A percentile compares a stretch with the other conserved stretches of the same genome.
Conservation (phyloP, 306 rosid species). For the Gastrolobium villosum region DNA sequence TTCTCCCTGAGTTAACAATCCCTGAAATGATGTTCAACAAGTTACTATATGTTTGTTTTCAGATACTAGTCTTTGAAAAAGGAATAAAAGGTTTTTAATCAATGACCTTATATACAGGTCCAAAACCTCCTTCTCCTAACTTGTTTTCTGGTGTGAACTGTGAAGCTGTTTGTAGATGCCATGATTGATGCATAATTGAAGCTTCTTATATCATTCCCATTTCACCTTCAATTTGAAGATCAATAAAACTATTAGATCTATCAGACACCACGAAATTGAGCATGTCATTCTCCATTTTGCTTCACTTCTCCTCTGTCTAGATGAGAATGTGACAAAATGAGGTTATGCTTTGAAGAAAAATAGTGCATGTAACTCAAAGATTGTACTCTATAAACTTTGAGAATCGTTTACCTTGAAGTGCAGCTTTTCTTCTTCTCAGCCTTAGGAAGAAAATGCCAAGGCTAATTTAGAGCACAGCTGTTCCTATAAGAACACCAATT, state of each 20-base stretch:
- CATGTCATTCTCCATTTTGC: not conserved
- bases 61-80: not conserved
- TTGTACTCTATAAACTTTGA: not conserved
- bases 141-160: not conserved
- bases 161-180: slow-evolving; percentile 28
- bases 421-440: slow-evolving; percentile 15
- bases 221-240: not conserved
- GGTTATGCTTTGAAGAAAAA: not conserved
- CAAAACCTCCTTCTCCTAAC: not conserved
- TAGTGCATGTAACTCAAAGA: not conserved
- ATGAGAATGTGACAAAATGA: not conserved
- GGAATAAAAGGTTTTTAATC: not conserved
- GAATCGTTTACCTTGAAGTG: slow-evolving; percentile 28
- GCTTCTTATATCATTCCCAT: slow-evolving; percentile 22
- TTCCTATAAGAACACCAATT: not conserved
- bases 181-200: slow-evolving; percentile 36
- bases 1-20: slow-evolving; percentile 25
- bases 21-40: slow-evolving; percentile 3
- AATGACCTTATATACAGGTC: slow-evolving; percentile 47
- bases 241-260: not conserved
- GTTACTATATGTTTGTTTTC: not conserved
- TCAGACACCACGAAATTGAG: not conserved
- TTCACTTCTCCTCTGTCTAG: slow-evolving; percentile 4
- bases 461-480: not conserved
- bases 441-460: not conserved